A percentile compares a stretch with the other conserved stretches of the same genome.
Evolutionary conservation across 805 yeast species (phyloP).

Genomic region (Candida xyloterini): DNA sequence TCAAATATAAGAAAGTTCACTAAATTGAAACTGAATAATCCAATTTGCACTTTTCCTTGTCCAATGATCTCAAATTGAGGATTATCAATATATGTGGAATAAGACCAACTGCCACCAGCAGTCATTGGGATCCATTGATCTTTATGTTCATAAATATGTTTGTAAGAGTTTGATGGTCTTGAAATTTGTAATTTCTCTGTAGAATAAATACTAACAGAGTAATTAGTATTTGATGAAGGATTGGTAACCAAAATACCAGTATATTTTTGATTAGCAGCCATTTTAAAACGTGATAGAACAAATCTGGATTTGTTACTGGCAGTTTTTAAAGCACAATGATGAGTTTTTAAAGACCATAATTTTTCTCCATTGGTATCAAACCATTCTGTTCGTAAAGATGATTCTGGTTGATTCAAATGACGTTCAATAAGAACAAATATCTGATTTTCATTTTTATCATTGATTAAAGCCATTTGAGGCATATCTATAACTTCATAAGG

Average conservation of each 20-base stretch:
- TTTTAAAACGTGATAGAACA: constrained; percentile 21
- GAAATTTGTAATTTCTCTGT: constrained; percentile 3
- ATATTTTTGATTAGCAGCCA: constrained; percentile 19
- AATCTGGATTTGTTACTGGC: constrained; percentile 33
- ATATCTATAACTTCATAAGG: constrained; percentile 10
- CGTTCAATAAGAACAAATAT: constrained; percentile 51
- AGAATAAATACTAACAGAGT: constrained; percentile 14
- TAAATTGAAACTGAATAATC: neutral
- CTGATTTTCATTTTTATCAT: constrained; percentile 30
- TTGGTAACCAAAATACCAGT: constrained; percentile 23
- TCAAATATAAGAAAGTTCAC: constrained; percentile 47
- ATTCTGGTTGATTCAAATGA: constrained; percentile 35
- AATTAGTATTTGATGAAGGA: constrained; percentile 1
- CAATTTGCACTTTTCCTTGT: neutral
- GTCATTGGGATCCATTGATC: constrained; percentile 45
- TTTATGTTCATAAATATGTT: constrained; percentile 22
- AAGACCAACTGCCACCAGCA: constrained; percentile 56
- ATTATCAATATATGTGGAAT: constrained; percentile 45
- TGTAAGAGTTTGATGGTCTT: constrained; percentile 12
- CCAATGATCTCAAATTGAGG: constrained; percentile 46
- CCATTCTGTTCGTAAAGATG: constrained; percentile 17
- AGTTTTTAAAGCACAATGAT: constrained; percentile 16
- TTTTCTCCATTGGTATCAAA: constrained; percentile 32
- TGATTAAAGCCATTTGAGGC: constrained; percentile 40
- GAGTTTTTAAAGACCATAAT: constrained; percentile 21